These are phyloP conservation scores for Diaporthe batatas DNA, from an alignment of 2,329 filamentous ascomycete genomes.

Conservation along the genomic window DNA sequence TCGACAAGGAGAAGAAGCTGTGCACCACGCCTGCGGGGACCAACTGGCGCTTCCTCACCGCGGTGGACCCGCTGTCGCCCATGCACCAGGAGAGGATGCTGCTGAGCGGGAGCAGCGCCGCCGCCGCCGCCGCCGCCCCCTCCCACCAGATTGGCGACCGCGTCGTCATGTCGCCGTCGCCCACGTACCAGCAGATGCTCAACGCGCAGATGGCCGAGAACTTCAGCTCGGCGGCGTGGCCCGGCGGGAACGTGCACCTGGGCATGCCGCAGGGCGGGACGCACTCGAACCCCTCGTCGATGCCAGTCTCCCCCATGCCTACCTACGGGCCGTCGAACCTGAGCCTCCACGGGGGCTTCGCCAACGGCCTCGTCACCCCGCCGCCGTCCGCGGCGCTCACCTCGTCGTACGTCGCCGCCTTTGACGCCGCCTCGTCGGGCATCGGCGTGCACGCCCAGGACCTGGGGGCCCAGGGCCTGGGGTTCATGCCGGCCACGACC, in stretches of 20 bases:
- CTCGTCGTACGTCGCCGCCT: constrained; percentile 60
- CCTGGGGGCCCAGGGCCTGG: constrained; percentile 51
- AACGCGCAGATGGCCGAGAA: constrained; percentile 70
- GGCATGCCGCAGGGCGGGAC: constrained; percentile 18
- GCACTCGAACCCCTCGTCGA: constrained; percentile 38
- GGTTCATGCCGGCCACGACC: constrained; percentile 54
- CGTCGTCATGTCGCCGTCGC: constrained; percentile 67
- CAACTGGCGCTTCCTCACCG: constrained; percentile 73
- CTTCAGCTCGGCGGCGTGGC: constrained; percentile 62
- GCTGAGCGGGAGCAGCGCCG: constrained; percentile 47
- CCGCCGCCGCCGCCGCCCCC: too few relatives aligned
- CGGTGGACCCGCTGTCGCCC: constrained; percentile 70
- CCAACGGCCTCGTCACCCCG: constrained; percentile 68
- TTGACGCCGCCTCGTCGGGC: constrained; percentile 52
- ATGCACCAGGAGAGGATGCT: constrained; percentile 66
- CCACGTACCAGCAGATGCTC: constrained; percentile 64
- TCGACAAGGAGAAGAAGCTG: constrained; percentile 57
- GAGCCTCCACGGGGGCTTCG: constrained; percentile 64
- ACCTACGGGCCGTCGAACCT: constrained; percentile 44
- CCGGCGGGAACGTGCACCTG: constrained; percentile 46
- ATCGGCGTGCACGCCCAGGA: constrained; percentile 45
- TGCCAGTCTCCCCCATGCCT: constrained; percentile 39
- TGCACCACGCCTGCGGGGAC: constrained; percentile 67
- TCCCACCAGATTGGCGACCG: constrained; percentile 50
- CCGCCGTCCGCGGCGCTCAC: constrained; percentile 67